Evolutionary conservation across 2,329 filamentous ascomycete species (phyloP), one percentile per base, ranked within the genome.

Genomic region (Aspergillus ruber): DNA sequence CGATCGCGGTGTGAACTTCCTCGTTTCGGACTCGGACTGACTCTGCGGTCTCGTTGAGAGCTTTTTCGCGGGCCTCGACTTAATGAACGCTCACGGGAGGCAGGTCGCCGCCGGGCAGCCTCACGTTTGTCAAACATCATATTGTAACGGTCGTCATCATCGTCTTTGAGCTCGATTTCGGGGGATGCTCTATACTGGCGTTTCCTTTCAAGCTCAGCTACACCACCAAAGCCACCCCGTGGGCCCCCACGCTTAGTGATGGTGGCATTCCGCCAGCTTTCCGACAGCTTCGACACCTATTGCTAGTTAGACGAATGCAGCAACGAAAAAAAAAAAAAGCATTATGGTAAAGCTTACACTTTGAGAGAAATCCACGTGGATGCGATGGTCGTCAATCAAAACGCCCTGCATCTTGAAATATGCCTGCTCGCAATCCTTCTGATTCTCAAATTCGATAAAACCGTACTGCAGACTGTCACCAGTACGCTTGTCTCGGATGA

Each of bases 351-450:
- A 17, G 56, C 84, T 81, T 51, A 90, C 93, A 64, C 89, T 95
- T 72, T 98, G 93, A 9, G 90, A 96, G 69, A 98, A 98, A 71
- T 98, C 93, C 47, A 98, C 93, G 63, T 98, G 93, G 54, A 98
- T 98, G 38, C 93, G 85, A 55, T 95, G 88, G 60, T 98, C 93
- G 61, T 98, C 93, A 55, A 98, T 97, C 47, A 98, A 74, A 1
- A 97, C 91, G 2, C 86, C 89, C 67, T 98, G 90, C 93, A 98
- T 98, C 72, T 98, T 98, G 74, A 94, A 93, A 63, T 96, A 98
- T 2, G 93, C 93, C 45, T 88, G 83, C 70, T 98, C 93, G 66
- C 93, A 97, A 45, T 91, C 87, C 56, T 85, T 82, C 70, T 96
- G 93, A 47, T 94, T 86, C 49, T 91, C 88, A 60, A 91, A 98